These are phyloP conservation scores for Fragaria ananassa DNA, from an alignment of 306 rosid genomes.

Conservation along the genomic window DNA sequence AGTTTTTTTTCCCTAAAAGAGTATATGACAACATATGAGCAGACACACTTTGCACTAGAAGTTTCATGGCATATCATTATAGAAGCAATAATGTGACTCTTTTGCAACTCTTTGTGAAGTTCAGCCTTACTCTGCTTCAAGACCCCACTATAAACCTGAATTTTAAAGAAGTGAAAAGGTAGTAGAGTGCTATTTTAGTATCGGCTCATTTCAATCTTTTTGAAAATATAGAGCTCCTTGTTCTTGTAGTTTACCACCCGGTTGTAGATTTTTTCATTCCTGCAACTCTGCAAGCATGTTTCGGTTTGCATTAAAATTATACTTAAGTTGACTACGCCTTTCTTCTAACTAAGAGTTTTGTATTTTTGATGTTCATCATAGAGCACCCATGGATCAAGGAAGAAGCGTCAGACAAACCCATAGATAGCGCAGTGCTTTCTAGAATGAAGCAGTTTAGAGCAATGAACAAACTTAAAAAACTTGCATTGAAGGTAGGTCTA, in stretches of 20 bases:
- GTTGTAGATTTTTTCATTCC: background rate
- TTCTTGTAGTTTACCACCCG: background rate
- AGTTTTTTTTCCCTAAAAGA: background rate
- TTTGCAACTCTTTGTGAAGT: background rate
- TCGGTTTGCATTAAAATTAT: background rate
- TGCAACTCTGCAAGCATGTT: slow-evolving; percentile 2
- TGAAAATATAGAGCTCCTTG: background rate
- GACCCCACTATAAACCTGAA: background rate
- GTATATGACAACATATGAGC: background rate
- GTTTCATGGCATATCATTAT: background rate
- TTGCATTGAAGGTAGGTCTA: slow-evolving; percentile 54
- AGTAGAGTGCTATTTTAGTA: background rate
- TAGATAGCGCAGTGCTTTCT: slow-evolving; percentile 87
- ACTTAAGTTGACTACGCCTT: background rate
- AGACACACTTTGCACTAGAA: background rate
- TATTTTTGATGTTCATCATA: slow-evolving; percentile 35
- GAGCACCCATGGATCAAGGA: slow-evolving; percentile 96
- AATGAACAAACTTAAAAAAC: slow-evolving; percentile 89
- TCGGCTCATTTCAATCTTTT: background rate
- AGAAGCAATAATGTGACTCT: background rate
- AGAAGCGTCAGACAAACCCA: slow-evolving; percentile 87
- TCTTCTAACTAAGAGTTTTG: slow-evolving; percentile 25
- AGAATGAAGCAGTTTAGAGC: slow-evolving; percentile 96
- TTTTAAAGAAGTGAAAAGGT: background rate
- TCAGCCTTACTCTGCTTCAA: background rate